A percentile compares a stretch with the other conserved stretches of the same genome.
These are phyloP conservation scores for Xylaria cubensis DNA, from an alignment of 495 filamentous ascomycete genomes.

Conservation along the genomic window DNA sequence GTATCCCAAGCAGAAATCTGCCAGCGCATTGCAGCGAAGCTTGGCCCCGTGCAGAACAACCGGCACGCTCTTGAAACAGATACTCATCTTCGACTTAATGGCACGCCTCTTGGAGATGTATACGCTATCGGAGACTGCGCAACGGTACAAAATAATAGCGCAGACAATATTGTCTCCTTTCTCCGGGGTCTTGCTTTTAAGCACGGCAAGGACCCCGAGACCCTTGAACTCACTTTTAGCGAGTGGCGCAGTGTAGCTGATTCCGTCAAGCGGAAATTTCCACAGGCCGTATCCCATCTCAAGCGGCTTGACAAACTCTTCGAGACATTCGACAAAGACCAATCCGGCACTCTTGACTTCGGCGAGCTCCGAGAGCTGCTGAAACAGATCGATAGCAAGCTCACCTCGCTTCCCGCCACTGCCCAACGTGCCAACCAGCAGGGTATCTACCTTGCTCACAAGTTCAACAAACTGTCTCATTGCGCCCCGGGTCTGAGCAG, in stretches of 20 bases:
- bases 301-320: constrained; percentile 89
- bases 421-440: constrained; percentile 99
- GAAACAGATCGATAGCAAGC: constrained; percentile 86
- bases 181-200: constrained; percentile 91
- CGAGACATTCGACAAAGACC: constrained; percentile 88
- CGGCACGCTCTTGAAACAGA: constrained; percentile 94
- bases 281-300: constrained; percentile 90
- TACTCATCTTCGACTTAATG: constrained; percentile 88
- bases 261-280: constrained; percentile 86
- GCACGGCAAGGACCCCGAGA: constrained; percentile 84
- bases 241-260: constrained; percentile 88
- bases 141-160: constrained; percentile 95
- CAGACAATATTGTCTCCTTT: constrained; percentile 85
- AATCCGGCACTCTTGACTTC: constrained; percentile 91
- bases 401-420: constrained; percentile 84
- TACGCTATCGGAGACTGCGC: constrained; percentile 98
- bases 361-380: constrained; percentile 88
- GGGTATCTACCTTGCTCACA: constrained; percentile 89
- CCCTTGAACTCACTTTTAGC: constrained; percentile 78
- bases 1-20: constrained; percentile 87
- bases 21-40: constrained; percentile 71
- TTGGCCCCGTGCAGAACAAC: constrained; percentile 81
- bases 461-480: constrained; percentile 90
- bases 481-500: constrained; percentile 75
- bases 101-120: constrained; percentile 91